Evolutionary conservation across 2,329 filamentous ascomycete genomes (phyloP).

Genomic region (Curvularia spicifera): DNA sequence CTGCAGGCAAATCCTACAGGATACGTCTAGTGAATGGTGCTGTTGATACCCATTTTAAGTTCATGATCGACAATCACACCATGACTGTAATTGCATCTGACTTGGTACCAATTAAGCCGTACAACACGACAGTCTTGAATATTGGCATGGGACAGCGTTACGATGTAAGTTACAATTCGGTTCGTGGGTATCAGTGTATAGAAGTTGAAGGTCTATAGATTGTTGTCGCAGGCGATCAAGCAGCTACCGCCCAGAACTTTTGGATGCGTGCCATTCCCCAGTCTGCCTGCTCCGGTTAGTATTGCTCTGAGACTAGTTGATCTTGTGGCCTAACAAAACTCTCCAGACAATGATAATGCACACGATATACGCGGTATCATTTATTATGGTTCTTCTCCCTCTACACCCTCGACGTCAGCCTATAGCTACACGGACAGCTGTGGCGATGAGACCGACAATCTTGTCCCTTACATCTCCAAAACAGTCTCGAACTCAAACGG

Average conservation of each 20-base stretch:
- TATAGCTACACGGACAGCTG: conserved; percentile 47
- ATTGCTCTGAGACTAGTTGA: background rate
- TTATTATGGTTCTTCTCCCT: conserved; percentile 41
- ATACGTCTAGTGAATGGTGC: conserved; percentile 54
- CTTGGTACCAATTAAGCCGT: conserved; percentile 53
- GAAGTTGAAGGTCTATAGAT: conserved; percentile 6
- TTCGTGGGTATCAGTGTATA: background rate
- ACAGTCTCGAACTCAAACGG: conserved; percentile 38
- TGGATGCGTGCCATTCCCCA: conserved; percentile 51
- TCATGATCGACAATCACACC: conserved; percentile 54
- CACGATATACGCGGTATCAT: conserved; percentile 49
- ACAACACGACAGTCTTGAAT: conserved; percentile 48
- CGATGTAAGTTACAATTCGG: conserved; percentile 25
- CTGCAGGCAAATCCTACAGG: conserved; percentile 50
- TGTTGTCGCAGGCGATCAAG: conserved; percentile 44
- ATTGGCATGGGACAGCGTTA: conserved; percentile 53
- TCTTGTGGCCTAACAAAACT: background rate
- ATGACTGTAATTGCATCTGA: conserved; percentile 54
- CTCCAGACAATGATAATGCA: conserved; percentile 35
- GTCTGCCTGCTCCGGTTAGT: conserved; percentile 42
- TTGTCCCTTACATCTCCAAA: conserved; percentile 40
- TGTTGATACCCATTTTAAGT: conserved; percentile 51
- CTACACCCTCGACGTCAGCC: conserved; percentile 42
- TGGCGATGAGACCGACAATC: conserved; percentile 44
- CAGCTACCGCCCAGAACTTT: conserved; percentile 39